phyloP scores from a whole-genome alignment of 371 early-diverging fungal species.

The Funneliformis caledonium region DNA sequence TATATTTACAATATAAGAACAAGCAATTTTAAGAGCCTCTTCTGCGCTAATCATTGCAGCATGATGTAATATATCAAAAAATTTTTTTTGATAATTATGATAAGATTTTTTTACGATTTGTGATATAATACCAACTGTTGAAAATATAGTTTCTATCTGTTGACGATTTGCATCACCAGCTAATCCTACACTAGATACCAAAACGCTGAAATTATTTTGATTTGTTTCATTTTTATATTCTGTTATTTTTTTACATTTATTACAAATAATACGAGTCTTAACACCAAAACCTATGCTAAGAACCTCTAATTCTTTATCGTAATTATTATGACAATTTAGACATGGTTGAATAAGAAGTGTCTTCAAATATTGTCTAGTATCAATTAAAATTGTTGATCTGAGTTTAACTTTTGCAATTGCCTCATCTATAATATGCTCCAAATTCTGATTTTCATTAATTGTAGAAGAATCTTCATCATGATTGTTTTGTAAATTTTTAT shows the following conservation, averaged over 20 bases:
- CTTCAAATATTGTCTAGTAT: slow-evolving; percentile 1
- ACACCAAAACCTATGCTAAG: not conserved
- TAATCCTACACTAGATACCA: not conserved
- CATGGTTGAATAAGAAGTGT: slow-evolving; percentile 2
- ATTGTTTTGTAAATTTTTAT: no score
- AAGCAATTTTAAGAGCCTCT: not conserved
- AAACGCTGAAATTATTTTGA: not conserved
- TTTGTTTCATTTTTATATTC: slow-evolving; percentile 12
- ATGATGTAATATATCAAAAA: not conserved
- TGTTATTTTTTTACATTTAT: not conserved
- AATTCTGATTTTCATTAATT: not conserved
- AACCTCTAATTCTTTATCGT: not conserved
- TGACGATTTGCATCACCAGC: not conserved
- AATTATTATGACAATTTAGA: not conserved
- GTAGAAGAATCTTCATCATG: no score
- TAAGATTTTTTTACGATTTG: slow-evolving; percentile 14
- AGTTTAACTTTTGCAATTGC: not conserved
- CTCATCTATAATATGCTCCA: not conserved
- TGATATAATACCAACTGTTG: not conserved
- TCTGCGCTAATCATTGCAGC: not conserved
- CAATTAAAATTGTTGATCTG: slow-evolving; percentile 18
- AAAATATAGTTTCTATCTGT: not conserved
- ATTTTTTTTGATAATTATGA: slow-evolving; percentile 6
- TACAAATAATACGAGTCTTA: not conserved
- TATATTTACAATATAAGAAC: not conserved